Base-by-base conservation (phyloP, 805 yeast species). In the Candida verbasci region DNA sequence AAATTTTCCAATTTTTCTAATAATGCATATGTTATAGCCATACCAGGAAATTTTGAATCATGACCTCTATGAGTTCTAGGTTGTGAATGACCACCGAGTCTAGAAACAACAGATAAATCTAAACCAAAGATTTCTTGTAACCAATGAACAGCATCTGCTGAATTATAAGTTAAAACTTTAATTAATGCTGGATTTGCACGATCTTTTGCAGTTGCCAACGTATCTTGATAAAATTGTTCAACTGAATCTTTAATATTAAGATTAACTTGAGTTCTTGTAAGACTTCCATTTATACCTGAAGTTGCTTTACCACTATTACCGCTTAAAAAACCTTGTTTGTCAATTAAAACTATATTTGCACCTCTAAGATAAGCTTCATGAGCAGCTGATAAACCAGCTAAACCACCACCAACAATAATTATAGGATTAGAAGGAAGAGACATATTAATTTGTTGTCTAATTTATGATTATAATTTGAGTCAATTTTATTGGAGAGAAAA, bases 1-100 rank as follows among this genome's bases (percentile, higher is more conserved):
- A 45, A 59, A 49, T 60, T 58, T 44, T 78, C 78, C 29, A 77
- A 58, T 12, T 65, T 64, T 39, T 75, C 78, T 48, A 74, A 56
- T 28, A 78, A 55, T 8, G 68, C 66, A 44, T 74, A 76, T 3
- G 82, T 75, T 35, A 79, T 76, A 6, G 84, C 80, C 74, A 74
- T 75, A 1, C 84, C 85, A 2, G 84, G 84, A 35, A 78, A 77
- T 41, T 73, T 67, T 14, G 78, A 71, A 42, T 76, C 82, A 34
- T 75, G 72, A 1, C 94, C 89, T 47, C 94, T 71, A 55, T 86
- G 95, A 1, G 95, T 86, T 55, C 95, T 69, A 15, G 86, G 79
- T 34, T 70, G 76, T 1, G 88, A 79, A 52, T 86, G 94, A 3
- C 95, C 95, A 18, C 95, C 95, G 29, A 86, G 58, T 47, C 85